A percentile compares a stretch with the other conserved stretches of the same genome.
These are phyloP conservation scores for Eimeria sp. DNA, from an alignment of 169 alveolate species.

Conservation along the genomic window DNA sequence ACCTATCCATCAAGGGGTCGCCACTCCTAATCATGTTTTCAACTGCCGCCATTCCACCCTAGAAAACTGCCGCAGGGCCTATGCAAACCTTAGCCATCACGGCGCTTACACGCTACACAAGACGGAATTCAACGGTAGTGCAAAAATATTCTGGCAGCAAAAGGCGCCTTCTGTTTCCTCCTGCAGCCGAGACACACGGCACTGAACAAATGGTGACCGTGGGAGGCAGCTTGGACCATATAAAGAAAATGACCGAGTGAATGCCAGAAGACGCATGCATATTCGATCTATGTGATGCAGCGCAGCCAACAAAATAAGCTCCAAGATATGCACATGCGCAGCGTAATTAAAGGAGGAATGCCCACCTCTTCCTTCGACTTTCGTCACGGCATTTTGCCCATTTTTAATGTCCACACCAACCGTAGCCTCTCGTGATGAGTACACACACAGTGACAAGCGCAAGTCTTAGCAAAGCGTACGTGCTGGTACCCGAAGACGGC, in stretches of 20 bases:
- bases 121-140: neutral
- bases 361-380: neutral
- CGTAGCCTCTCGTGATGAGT: too few species aligned
- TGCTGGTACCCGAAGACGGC: neutral
- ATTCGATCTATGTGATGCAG: neutral
- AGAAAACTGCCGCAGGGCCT: neutral
- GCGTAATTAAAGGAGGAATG: too few species aligned
- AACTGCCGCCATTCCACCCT: neutral
- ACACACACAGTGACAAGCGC: neutral
- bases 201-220: neutral
- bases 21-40: neutral
- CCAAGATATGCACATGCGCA: too few species aligned
- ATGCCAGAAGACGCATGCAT: neutral
- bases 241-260: neutral
- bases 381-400: neutral
- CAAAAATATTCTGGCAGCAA: neutral
- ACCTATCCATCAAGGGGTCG: neutral
- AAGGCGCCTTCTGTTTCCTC: neutral
- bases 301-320: neutral
- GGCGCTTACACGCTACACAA: neutral
- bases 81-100: neutral
- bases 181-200: neutral
- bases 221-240: neutral
- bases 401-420: neutral
- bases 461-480: neutral